Evolutionary conservation across 495 filamentous ascomycete species (phyloP), one percentile per base, ranked within the genome.

Genomic region (Neurospora sp.): DNA sequence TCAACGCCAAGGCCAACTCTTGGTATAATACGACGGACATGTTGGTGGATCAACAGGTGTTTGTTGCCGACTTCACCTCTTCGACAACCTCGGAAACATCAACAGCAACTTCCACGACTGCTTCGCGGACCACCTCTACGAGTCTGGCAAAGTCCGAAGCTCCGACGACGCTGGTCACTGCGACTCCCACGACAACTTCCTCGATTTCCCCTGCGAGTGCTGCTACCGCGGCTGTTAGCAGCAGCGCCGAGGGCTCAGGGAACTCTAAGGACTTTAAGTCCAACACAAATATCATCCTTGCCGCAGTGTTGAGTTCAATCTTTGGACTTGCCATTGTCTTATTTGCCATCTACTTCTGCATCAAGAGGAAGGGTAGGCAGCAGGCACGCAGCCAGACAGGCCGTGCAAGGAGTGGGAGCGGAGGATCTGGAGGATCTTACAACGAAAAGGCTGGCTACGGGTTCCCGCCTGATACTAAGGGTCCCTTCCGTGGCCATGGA

Each of bases 1-100:
- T 97, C 82, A 88, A 98, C 78, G 88, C 91, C 70, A 89, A 87
- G 35, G 82, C 87, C 70, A 97, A 98, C 78, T 82, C 85, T 75
- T 99, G 96, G 96, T 80, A 90, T 27, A 92, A 98, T 82, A 85
- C 93, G 0, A 90, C 88, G 3, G 81, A 86, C 31, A 80, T 92
- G 39, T 90, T 98, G 72, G 86, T 82, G 9, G 78, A 86, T 59
- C 73, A 85, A 40, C 75, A 79, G 62, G 71, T 82, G 23, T 78
- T 82, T n/a, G 75, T 82, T 48, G 48, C 75, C 27, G 79, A 81
- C 38, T 74, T 80, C 37, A 76, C 79, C 35, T 84, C 84, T 39
- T 79, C 84, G 16, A 76, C 81, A 23, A 81, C 85, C 6, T 75
- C 81, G 18, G 73, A 82, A 9, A 77, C 82, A 8, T 78, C 84